Conservation (phyloP, 2,329 filamentous ascomycete genomes). For the Polytolypa hystricis region DNA sequence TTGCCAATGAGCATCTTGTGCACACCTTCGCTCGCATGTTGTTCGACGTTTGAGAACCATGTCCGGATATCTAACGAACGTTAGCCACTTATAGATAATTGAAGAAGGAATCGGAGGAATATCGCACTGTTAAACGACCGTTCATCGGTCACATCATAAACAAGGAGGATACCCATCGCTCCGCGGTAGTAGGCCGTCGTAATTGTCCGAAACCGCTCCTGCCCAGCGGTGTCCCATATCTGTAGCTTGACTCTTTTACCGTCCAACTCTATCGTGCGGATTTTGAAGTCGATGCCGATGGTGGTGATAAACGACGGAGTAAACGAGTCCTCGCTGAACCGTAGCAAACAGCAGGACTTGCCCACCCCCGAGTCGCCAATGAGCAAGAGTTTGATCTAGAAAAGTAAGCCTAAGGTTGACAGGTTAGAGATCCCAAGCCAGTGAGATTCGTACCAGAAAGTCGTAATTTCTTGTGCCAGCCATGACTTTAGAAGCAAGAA, state of each 20-base stretch:
- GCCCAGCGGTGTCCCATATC: slow-evolving; percentile 98
- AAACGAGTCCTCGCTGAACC: slow-evolving; percentile 96
- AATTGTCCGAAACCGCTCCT: slow-evolving; percentile 97
- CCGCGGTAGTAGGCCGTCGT: slow-evolving; percentile 97
- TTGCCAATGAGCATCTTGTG: slow-evolving; percentile 99
- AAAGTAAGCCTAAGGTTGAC: slow-evolving; percentile 9
- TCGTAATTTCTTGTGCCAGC: slow-evolving; percentile 98
- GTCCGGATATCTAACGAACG: slow-evolving; percentile 73
- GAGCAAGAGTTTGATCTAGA: slow-evolving; percentile 87
- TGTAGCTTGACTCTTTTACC: slow-evolving; percentile 98
- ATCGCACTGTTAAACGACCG: slow-evolving; percentile 83
- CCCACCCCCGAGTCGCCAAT: slow-evolving; percentile 95
- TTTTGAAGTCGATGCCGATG: slow-evolving; percentile 99
- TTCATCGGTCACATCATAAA: slow-evolving; percentile 97
- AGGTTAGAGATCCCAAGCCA: background rate
- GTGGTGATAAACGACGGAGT: slow-evolving; percentile 97
- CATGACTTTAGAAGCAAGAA: slow-evolving; percentile 43
- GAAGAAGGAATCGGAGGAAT: slow-evolving; percentile 5
- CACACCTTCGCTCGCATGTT: slow-evolving; percentile 95
- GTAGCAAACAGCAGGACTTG: slow-evolving; percentile 92
- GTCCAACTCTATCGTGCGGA: slow-evolving; percentile 96
- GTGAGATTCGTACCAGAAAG: slow-evolving; percentile 64
- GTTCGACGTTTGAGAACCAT: slow-evolving; percentile 98
- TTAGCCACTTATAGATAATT: slow-evolving; percentile 4
- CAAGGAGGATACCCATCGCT: slow-evolving; percentile 93